Percentiles rank a stretch among this genome's conserved stretches.
Evolutionary conservation across 1,284 basidiomycete genomes (phyloP).

Genomic region (Tilletiaria anomala): DNA sequence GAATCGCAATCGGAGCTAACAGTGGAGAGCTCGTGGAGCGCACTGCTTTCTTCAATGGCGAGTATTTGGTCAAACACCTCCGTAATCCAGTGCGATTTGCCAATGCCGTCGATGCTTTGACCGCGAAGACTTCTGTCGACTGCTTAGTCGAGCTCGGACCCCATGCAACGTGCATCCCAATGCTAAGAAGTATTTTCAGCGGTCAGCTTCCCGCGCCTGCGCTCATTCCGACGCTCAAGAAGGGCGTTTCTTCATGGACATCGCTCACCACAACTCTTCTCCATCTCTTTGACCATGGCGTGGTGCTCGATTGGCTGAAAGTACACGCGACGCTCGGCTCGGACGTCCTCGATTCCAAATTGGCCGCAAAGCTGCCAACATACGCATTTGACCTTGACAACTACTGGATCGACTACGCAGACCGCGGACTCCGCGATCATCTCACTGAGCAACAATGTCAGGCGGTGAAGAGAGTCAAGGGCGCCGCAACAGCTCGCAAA

Average conservation of each 20-base stretch:
- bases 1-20: conserved; percentile 10
- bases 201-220: not conserved
- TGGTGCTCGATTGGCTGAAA: not conserved
- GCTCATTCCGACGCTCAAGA: not conserved
- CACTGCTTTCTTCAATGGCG: not conserved
- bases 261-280: not conserved
- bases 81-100: conserved; percentile 12
- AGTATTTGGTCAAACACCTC: conserved; percentile 10
- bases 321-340: not conserved
- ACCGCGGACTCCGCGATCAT: conserved; percentile 15
- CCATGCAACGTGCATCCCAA: not conserved
- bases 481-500: no score
- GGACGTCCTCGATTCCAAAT: not conserved
- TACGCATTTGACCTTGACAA: conserved; percentile 18
- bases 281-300: not conserved
- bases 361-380: conserved; percentile 2
- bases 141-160: not conserved
- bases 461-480: no score
- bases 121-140: not conserved
- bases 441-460: no score
- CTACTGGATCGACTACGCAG: conserved; percentile 8
- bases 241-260: not conserved
- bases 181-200: not conserved
- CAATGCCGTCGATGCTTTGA: conserved; percentile 7
- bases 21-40: not conserved